Conservation (phyloP, 2,329 filamentous ascomycete species). For the Calonectria naviculata region DNA sequence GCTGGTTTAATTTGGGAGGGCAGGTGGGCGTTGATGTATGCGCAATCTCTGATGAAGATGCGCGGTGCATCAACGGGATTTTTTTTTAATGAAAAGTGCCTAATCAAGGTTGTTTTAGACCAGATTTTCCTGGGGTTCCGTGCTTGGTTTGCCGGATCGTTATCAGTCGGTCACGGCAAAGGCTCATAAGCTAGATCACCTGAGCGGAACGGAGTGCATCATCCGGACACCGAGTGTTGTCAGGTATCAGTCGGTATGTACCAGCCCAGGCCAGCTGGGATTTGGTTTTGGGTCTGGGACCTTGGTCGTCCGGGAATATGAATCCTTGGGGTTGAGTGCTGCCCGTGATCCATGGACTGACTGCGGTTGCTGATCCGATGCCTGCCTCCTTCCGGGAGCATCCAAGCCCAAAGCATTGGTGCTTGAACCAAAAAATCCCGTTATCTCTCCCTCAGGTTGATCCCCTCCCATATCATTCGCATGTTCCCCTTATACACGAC, state of each 20-base stretch:
- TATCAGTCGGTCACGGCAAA: slow-evolving; percentile 38
- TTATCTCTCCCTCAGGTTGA: slow-evolving; percentile 15
- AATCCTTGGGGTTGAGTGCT: background rate
- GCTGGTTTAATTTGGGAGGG: background rate
- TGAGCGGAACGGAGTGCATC: slow-evolving; percentile 15
- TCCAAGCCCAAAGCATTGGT: background rate
- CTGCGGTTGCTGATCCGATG: slow-evolving; percentile 7
- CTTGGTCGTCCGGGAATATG: background rate
- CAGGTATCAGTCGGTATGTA: background rate
- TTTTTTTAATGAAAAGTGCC: background rate
- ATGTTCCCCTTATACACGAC: slow-evolving; percentile 6
- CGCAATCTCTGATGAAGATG: background rate
- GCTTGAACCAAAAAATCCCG: slow-evolving; percentile 4
- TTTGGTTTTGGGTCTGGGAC: background rate
- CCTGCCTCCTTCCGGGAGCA: slow-evolving; percentile 3
- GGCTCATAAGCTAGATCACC: slow-evolving; percentile 11
- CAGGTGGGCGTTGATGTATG: background rate
- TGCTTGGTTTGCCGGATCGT: slow-evolving; percentile 29
- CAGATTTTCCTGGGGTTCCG: slow-evolving; percentile 7
- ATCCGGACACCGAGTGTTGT: slow-evolving; percentile 14
- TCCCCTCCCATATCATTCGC: slow-evolving; percentile 4
- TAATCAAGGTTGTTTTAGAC: slow-evolving; percentile 20
- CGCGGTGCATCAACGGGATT: background rate
- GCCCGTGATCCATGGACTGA: background rate
- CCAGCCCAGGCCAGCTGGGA: background rate